Base-by-base conservation (phyloP, 768 basidiomycete species). In the Dentipellis sp. region DNA sequence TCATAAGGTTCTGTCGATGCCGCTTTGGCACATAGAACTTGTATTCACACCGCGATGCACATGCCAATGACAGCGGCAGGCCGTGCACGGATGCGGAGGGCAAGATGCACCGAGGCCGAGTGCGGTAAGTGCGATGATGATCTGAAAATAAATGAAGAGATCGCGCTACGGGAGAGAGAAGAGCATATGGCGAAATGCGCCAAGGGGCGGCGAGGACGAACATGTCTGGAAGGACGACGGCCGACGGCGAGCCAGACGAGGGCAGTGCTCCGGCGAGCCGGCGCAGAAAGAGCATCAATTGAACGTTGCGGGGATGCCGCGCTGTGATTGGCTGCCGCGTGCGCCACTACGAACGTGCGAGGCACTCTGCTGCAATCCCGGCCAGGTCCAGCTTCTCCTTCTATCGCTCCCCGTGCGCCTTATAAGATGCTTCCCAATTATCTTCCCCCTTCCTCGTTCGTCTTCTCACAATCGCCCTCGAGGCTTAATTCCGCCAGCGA, bases 331-430 rank as follows among this genome's bases (percentile, higher is more conserved):
- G 48, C 14, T 42, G 19, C 40, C 4, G 29, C 21, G 8, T 1
- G 29, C 12, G 34, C 11, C 10, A 4, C 2, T 1, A 59, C 59
- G 52, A 60, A 60, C 59, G 59, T 60, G 59, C 54, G 58, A 56
- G 46, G 51, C 0, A 59, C 50, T 17, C 12, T 6, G 22, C 16
- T 5, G 14, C 9, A 5, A 3, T 11, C 23, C 3, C 21, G 23
- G 21, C 48, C 17, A 4, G 42, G 42, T 45, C 42, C 42, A 17
- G n/a, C 16, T 45, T 45, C 39, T 45, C 42, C 42, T 17, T 45
- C 10, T 17, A 8, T 19, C 9, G n/a, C 42, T 42, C 11, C 40
- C 3, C 14, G 14, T 42, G 11, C 40, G 40, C 40, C 42, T 6
- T 56, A 60, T 59, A 58, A 56, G 55, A 19, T 7, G 29, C 34